Conservation (phyloP, 352 stramenopile species). For the Porosira glacialis region DNA sequence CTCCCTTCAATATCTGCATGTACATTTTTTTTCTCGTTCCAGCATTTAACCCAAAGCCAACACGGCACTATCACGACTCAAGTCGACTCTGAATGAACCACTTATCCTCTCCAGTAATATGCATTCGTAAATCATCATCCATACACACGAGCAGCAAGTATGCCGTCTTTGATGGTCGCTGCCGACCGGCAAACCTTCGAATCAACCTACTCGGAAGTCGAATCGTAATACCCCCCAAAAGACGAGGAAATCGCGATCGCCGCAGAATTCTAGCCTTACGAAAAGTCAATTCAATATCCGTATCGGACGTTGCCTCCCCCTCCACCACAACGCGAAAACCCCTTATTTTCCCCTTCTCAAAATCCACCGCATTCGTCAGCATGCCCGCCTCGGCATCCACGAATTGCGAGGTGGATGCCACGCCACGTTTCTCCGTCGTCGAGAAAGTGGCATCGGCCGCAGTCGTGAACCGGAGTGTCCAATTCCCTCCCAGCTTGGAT, state of each 20-base stretch:
- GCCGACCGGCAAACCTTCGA: no score
- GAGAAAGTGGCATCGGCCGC: slow-evolving; percentile 47
- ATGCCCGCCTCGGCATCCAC: slow-evolving; percentile 38
- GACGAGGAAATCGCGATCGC: slow-evolving; percentile 36
- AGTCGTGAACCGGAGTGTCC: slow-evolving; percentile 49
- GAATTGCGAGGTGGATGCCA: slow-evolving; percentile 24
- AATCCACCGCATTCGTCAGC: slow-evolving; percentile 52
- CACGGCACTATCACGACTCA: no score
- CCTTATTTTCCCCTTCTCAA: slow-evolving; percentile 38
- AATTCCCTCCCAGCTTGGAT: slow-evolving; percentile 36
- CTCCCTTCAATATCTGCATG: no score
- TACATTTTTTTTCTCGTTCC: no score
- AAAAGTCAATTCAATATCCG: slow-evolving; percentile 38
- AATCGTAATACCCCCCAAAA: slow-evolving; percentile 38
- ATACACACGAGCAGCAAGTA: no score
- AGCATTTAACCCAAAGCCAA: no score
- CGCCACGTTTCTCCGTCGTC: slow-evolving; percentile 22
- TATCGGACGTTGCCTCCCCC: slow-evolving; percentile 23
- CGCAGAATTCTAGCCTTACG: slow-evolving; percentile 36
- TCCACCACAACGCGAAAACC: slow-evolving; percentile 46
- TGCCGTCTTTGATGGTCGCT: no score
- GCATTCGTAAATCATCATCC: no score
- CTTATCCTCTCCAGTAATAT: no score
- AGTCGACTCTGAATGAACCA: no score
- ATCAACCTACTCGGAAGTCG: no score